These are phyloP conservation scores for Cichorium intybus DNA, from an alignment of 140 eudicot species.

Conservation along the genomic window DNA sequence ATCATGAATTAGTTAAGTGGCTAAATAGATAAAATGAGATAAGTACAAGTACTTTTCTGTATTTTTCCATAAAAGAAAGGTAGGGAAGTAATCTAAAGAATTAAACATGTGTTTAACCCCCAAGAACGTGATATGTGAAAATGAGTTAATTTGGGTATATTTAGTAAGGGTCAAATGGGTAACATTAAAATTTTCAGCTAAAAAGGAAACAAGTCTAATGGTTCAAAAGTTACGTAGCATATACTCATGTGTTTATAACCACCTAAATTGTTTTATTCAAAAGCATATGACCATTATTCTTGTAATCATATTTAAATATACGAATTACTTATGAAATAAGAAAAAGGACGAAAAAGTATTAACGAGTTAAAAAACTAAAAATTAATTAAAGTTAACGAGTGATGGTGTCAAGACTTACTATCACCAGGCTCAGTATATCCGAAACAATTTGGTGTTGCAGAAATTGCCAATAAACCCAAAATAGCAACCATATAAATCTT, in stretches of 20 bases:
- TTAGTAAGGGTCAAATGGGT: not conserved
- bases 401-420: conserved; percentile 37
- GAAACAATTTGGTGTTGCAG: conserved; percentile 27
- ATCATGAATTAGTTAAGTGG: too few species aligned
- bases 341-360: not conserved
- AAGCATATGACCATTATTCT: not conserved
- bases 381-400: not conserved
- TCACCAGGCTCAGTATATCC: conserved; percentile 67
- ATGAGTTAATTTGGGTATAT: not conserved
- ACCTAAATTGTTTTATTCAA: not conserved
- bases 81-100: too few species aligned
- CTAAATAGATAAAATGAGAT: not conserved
- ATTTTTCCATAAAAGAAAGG: too few species aligned
- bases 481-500: conserved; percentile 25
- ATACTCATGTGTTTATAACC: not conserved
- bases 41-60: too few species aligned
- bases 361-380: not conserved
- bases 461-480: conserved; percentile 33
- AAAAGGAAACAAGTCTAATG: not conserved
- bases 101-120: too few species aligned
- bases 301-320: not conserved
- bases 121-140: too few species aligned
- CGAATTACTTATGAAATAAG: not conserved
- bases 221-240: not conserved
- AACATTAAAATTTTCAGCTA: too few species aligned